Conservation (phyloP, 2,329 filamentous ascomycete species). For the Sporothrix luriei region DNA sequence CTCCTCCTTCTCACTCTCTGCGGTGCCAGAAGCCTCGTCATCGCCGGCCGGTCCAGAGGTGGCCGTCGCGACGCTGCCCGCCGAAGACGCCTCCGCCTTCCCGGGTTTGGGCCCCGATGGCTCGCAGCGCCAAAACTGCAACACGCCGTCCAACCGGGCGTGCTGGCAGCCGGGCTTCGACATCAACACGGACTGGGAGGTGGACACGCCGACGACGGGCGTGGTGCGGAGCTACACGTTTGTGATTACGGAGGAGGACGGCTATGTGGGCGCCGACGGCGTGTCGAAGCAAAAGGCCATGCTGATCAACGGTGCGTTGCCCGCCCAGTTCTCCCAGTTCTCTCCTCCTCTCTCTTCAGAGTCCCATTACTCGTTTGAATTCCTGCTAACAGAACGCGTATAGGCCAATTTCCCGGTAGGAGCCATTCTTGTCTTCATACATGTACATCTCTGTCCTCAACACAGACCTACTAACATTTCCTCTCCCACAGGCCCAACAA, state of each 20-base stretch:
- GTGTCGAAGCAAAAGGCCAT: slow-evolving; percentile 33
- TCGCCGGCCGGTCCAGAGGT: neutral
- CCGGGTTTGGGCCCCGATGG: neutral
- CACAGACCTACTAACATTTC: neutral
- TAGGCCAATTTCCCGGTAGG: slow-evolving; percentile 33
- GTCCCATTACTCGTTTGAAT: neutral
- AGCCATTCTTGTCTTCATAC: neutral
- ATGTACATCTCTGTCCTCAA: no score
- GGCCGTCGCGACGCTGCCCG: neutral
- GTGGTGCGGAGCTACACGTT: slow-evolving; percentile 34
- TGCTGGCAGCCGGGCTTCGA: slow-evolving; percentile 34
- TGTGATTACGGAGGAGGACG: slow-evolving; percentile 32
- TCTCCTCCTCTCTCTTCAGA: neutral
- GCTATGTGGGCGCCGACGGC: slow-evolving; percentile 23
- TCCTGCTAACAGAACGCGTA: neutral
- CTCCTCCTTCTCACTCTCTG: neutral
- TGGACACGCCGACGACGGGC: slow-evolving; percentile 31
- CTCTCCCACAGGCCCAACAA: neutral
- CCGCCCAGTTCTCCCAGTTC: accelerated
- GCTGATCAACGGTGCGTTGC: slow-evolving; percentile 34
- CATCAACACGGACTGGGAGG: slow-evolving; percentile 36
- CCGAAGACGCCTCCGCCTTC: neutral
- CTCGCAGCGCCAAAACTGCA: slow-evolving; percentile 29
- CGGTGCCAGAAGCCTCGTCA: neutral
- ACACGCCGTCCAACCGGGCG: slow-evolving; percentile 30